phyloP scores from a whole-genome alignment of 257 asterid species.

The Prunella vulgaris region DNA sequence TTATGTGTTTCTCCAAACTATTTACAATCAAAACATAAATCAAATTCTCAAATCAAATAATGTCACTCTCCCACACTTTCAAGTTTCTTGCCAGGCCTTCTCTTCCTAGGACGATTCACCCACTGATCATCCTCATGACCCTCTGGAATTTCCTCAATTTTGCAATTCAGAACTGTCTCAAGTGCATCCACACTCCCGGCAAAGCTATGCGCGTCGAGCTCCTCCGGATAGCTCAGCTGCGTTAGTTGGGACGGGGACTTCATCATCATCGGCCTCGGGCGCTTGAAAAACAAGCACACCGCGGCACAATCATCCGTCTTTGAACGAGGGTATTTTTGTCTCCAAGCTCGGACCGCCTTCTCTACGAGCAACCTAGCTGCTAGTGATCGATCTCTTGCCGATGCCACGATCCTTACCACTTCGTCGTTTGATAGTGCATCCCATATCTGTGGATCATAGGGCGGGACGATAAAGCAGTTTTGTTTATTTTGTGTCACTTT shows the following conservation, averaged over 20 bases:
- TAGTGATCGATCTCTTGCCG: constrained; percentile 50
- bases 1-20: background rate
- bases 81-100: constrained; percentile 29
- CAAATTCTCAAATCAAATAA: background rate
- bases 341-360: constrained; percentile 64
- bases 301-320: constrained; percentile 75
- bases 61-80: constrained; percentile 23
- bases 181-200: constrained; percentile 54
- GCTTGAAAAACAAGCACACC: constrained; percentile 63
- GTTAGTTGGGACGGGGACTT: constrained; percentile 44
- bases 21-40: constrained; percentile 5
- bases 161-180: constrained; percentile 61
- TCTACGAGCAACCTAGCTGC: constrained; percentile 65
- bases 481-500: no score
- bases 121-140: background rate
- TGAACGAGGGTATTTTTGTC: constrained; percentile 53
- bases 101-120: constrained; percentile 23
- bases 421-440: constrained; percentile 71
- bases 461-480: no score
- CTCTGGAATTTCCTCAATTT: constrained; percentile 21
- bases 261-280: constrained; percentile 31
- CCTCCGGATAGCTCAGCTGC: constrained; percentile 39
- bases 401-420: constrained; percentile 55
- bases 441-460: constrained; percentile 58
- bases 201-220: constrained; percentile 26